phyloP scores from a whole-genome alignment of 2,329 filamentous ascomycete species.

The Ceratocystis cubensis region DNA sequence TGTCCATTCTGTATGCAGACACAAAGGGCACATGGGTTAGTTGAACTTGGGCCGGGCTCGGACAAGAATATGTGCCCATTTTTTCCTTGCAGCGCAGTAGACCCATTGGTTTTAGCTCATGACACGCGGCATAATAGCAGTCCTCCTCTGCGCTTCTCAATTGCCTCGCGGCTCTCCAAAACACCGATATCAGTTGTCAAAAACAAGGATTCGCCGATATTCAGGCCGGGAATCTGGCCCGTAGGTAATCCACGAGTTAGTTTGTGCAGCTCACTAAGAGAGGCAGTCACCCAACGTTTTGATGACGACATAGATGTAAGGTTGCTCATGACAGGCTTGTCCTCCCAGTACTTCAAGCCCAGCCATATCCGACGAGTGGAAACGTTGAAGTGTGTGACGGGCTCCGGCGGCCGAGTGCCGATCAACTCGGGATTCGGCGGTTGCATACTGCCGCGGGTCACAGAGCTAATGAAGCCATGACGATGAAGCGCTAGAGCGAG shows the following conservation, averaged over 20 bases:
- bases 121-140: conserved; percentile 60
- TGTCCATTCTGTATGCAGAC: neutral
- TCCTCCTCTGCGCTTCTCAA: conserved; percentile 70
- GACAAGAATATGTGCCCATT: neutral
- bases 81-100: neutral
- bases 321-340: conserved; percentile 60
- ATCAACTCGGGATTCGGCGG: conserved; percentile 39
- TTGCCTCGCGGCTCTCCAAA: conserved; percentile 68
- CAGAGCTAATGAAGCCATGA: conserved; percentile 66
- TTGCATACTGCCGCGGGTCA: conserved; percentile 56
- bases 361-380: conserved; percentile 70
- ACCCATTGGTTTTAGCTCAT: conserved; percentile 25
- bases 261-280: conserved; percentile 46
- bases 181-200: conserved; percentile 65
- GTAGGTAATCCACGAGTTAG: conserved; percentile 57
- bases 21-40: neutral
- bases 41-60: neutral
- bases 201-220: conserved; percentile 72
- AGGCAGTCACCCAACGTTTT: conserved; percentile 56
- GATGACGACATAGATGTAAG: conserved; percentile 60
- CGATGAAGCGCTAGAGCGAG: conserved; percentile 68
- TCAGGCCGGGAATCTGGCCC: conserved; percentile 56
- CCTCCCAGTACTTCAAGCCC: conserved; percentile 80
- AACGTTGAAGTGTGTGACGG: conserved; percentile 57
- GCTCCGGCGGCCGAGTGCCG: conserved; percentile 37